Evolutionary conservation across 305 asterid species (phyloP).

Genomic region (Nicotiana rustica): DNA sequence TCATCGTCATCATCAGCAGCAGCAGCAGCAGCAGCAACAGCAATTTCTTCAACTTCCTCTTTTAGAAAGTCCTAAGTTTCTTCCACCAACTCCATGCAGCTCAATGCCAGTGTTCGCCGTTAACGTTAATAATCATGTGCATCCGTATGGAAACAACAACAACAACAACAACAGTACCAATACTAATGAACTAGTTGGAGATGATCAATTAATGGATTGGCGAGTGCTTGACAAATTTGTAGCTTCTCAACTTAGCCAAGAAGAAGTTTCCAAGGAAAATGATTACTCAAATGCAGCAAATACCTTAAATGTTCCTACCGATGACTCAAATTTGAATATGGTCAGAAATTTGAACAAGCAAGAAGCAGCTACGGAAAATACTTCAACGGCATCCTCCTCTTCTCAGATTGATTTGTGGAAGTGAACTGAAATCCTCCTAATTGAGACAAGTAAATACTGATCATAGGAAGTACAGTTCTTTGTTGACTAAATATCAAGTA

Average conservation of each 20-base stretch:
- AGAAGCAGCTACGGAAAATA: slow-evolving; percentile 55
- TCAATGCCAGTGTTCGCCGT: slow-evolving; percentile 41
- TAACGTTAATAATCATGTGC: slow-evolving; percentile 38
- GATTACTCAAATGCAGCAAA: slow-evolving; percentile 39
- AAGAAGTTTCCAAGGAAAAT: slow-evolving; percentile 55
- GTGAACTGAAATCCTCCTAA: slow-evolving; percentile 38
- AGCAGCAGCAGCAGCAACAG: not conserved
- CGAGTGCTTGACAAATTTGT: slow-evolving; percentile 84
- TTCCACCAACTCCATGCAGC: slow-evolving; percentile 40
- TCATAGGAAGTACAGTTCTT: slow-evolving; percentile 34
- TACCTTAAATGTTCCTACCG: slow-evolving; percentile 40
- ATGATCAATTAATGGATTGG: slow-evolving; percentile 74
- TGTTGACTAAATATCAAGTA: slow-evolving; percentile 27
- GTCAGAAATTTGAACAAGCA: slow-evolving; percentile 50
- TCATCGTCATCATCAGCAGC: not conserved
- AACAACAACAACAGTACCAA: slow-evolving; percentile 31
- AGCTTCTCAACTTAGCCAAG: slow-evolving; percentile 87
- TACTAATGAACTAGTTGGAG: slow-evolving; percentile 34
- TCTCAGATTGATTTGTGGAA: slow-evolving; percentile 67
- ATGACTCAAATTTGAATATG: slow-evolving; percentile 48
- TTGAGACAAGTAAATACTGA: slow-evolving; percentile 20
- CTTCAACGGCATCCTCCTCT: slow-evolving; percentile 57
- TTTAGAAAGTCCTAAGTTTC: slow-evolving; percentile 60
- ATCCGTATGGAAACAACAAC: slow-evolving; percentile 44
- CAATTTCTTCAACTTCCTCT: slow-evolving; percentile 71